These are phyloP conservation scores for Alternaria sp. DNA, from an alignment of 2,329 filamentous ascomycete genomes.

Conservation along the genomic window DNA sequence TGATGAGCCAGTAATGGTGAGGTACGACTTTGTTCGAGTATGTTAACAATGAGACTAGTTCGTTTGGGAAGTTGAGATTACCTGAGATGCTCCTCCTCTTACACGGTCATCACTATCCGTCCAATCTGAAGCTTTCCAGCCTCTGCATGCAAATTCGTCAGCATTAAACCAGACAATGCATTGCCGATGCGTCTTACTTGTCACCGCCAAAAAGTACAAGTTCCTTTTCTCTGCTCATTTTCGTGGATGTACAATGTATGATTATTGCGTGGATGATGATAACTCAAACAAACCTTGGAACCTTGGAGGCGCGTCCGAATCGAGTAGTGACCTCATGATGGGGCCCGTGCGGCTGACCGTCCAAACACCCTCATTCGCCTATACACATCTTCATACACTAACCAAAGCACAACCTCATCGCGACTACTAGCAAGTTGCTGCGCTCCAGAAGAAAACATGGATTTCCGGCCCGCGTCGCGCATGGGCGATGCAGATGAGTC, in stretches of 20 bases:
- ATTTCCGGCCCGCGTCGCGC: conserved; percentile 38
- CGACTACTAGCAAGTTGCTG: not conserved
- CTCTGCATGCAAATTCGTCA: conserved; percentile 49
- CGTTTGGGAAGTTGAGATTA: conserved; percentile 28
- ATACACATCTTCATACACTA: not conserved
- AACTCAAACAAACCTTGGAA: not conserved
- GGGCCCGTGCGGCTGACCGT: conserved; percentile 9
- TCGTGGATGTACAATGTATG: not conserved
- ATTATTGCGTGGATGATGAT: conserved; percentile 3
- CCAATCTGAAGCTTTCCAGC: conserved; percentile 70
- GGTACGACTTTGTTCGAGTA: conserved; percentile 54
- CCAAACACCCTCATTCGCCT: not conserved
- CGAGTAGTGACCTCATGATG: conserved; percentile 17
- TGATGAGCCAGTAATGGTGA: conserved; percentile 50
- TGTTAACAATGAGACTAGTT: not conserved
- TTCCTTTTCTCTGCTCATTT: conserved; percentile 31
- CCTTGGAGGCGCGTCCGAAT: conserved; percentile 1
- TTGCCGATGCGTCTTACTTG: conserved; percentile 25
- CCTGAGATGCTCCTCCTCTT: conserved; percentile 73
- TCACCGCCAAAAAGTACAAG: conserved; percentile 42
- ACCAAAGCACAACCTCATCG: not conserved
- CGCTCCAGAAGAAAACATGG: conserved; percentile 25
- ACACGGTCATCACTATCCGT: conserved; percentile 77
- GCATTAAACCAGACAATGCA: not conserved
- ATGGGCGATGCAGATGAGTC: conserved; percentile 43